These are phyloP conservation scores for Yamadazyma ubonensis DNA, from an alignment of 805 yeast species.

Conservation along the genomic window DNA sequence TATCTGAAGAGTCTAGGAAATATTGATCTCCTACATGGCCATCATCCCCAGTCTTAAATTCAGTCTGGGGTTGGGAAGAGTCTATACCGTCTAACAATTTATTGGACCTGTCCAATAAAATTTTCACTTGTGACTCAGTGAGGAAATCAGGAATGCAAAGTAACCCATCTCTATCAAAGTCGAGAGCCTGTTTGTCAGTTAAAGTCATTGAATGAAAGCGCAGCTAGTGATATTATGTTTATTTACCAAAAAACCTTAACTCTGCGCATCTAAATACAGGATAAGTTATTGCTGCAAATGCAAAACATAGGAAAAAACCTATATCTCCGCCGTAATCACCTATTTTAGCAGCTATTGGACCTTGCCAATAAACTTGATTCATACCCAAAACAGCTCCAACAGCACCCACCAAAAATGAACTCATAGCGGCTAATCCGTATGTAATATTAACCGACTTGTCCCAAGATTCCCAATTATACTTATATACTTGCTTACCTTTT, in stretches of 20 bases:
- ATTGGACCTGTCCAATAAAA: slow-evolving; percentile 44
- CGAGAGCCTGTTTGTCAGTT: slow-evolving; percentile 42
- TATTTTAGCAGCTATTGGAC: slow-evolving; percentile 34
- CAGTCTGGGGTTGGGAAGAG: slow-evolving; percentile 62
- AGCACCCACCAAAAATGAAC: slow-evolving; percentile 31
- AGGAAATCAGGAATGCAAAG: slow-evolving; percentile 59
- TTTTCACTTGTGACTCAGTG: slow-evolving; percentile 35
- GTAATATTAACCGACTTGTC: slow-evolving; percentile 27
- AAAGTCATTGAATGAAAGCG: not conserved
- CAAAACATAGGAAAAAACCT: slow-evolving; percentile 39
- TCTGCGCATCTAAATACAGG: slow-evolving; percentile 33
- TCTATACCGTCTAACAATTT: slow-evolving; percentile 50
- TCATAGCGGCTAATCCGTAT: slow-evolving; percentile 34
- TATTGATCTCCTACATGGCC: slow-evolving; percentile 73
- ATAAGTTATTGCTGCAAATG: slow-evolving; percentile 30
- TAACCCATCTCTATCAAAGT: slow-evolving; percentile 58
- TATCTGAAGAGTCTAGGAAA: slow-evolving; percentile 67
- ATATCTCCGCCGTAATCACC: slow-evolving; percentile 37
- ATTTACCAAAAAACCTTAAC: slow-evolving; percentile 27
- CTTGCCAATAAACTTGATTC: slow-evolving; percentile 39
- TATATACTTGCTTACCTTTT: slow-evolving; percentile 2
- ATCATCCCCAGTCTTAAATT: slow-evolving; percentile 57
- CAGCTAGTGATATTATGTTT: not conserved
- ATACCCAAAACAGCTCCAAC: slow-evolving; percentile 42
- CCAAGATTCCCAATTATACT: slow-evolving; percentile 34